phyloP scores from a whole-genome alignment of 352 stramenopile genomes.

The Globisporangium viniferum region DNA sequence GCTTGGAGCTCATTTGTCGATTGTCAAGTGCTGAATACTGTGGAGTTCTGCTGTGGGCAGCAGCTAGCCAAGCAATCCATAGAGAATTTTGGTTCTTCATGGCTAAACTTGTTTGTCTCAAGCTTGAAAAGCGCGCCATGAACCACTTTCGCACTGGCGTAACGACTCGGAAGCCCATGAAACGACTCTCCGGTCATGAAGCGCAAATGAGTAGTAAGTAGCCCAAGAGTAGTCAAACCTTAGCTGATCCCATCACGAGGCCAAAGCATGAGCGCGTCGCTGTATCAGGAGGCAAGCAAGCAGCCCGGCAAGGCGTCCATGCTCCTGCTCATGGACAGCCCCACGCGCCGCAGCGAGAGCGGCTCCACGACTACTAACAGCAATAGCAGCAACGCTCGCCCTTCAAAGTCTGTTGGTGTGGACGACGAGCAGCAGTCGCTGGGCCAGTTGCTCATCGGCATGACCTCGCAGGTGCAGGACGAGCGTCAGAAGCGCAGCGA shows the following conservation, averaged over 20 bases:
- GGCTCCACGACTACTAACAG: background rate
- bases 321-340: slow-evolving; percentile 19
- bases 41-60: no score
- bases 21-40: no score
- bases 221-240: no score
- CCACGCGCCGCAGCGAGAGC: background rate
- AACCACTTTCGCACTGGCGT: background rate
- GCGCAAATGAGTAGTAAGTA: no score
- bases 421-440: slow-evolving; percentile 17
- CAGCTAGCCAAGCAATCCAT: no score
- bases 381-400: slow-evolving; percentile 3
- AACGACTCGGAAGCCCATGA: slow-evolving; percentile 1
- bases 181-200: background rate
- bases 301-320: background rate
- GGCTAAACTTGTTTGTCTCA: background rate
- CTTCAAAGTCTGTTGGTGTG: no score
- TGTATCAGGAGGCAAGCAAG: background rate
- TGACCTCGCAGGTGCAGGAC: slow-evolving; percentile 62
- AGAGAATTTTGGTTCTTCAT: background rate
- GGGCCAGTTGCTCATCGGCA: slow-evolving; percentile 50
- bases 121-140: no score
- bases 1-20: background rate
- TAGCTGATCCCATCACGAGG: background rate
- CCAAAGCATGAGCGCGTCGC: slow-evolving; percentile 7
- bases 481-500: slow-evolving; percentile 45